Evolutionary conservation across 805 yeast species (phyloP).

Genomic region (Spathaspora hagerdaliae): DNA sequence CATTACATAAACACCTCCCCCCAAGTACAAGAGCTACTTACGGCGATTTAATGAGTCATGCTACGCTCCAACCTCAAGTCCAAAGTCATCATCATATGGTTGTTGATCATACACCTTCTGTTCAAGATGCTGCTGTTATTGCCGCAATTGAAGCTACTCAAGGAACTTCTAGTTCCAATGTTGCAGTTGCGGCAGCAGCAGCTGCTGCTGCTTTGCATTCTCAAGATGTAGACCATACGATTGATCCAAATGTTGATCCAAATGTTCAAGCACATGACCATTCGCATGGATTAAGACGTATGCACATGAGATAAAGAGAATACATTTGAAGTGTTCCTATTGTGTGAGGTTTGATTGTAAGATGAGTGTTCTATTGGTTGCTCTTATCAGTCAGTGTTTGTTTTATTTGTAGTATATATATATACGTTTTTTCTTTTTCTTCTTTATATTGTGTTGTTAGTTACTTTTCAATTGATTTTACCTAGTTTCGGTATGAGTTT

Average conservation of each 20-base stretch:
- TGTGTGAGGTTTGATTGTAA: too few species aligned
- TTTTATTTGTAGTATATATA: too few species aligned
- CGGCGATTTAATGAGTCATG: not conserved
- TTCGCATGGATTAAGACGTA: conserved; percentile 20
- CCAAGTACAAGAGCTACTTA: not conserved
- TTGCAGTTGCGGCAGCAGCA: conserved; percentile 21
- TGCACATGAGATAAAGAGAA: not conserved
- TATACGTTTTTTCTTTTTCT: too few species aligned
- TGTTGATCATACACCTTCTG: conserved; percentile 2
- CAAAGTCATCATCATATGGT: conserved; percentile 2
- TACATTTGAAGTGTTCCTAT: too few species aligned
- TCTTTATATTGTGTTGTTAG: too few species aligned
- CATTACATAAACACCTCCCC: conserved; percentile 19
- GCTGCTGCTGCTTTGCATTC: conserved; percentile 24
- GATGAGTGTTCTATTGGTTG: too few species aligned
- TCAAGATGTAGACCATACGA: conserved; percentile 35
- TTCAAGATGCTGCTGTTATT: conserved; percentile 39
- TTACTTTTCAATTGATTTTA: too few species aligned
- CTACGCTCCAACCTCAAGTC: conserved; percentile 7
- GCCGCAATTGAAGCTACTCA: conserved; percentile 39
- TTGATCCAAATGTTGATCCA: conserved; percentile 43
- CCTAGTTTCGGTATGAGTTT: too few species aligned
- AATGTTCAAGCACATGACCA: conserved; percentile 41
- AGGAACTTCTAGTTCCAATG: not conserved
- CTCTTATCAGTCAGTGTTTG: too few species aligned